Percentiles rank a stretch among this genome's conserved stretches.
Conservation (phyloP, 225 moss, liverwort and hornwort genomes). For the Pseudisothecium myosuroides region DNA sequence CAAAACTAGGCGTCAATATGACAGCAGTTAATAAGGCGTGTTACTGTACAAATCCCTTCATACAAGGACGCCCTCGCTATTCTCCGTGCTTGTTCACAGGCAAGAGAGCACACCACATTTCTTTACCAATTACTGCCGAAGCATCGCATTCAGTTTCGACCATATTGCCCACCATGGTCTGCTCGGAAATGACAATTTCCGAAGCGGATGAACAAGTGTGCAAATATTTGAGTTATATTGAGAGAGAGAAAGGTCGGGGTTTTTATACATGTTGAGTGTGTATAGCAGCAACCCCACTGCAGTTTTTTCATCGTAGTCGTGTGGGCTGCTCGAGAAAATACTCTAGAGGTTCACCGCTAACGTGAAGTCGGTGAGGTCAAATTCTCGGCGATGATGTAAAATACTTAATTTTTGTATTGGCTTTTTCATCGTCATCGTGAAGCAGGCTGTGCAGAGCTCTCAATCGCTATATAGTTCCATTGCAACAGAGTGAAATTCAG, state of each 20-base stretch:
- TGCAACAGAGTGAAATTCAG: not conserved
- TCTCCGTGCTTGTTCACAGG: not conserved
- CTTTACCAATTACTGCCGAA: not conserved
- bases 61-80: not conserved
- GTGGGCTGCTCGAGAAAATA: not conserved
- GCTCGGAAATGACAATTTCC: not conserved
- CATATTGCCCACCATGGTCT: not conserved
- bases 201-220: not conserved
- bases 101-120: not conserved
- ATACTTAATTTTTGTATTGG: not conserved
- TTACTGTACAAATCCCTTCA: not conserved
- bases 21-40: conserved; percentile 17
- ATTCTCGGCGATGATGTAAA: not conserved
- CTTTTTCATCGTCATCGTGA: not conserved
- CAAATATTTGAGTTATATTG: not conserved
- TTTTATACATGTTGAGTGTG: not conserved
- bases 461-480: not conserved
- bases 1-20: conserved; percentile 27
- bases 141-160: not conserved
- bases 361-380: not conserved
- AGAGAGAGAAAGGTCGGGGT: not conserved
- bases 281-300: not conserved
- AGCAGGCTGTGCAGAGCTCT: not conserved
- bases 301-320: not conserved
- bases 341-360: not conserved